Evolutionary conservation across 495 filamentous ascomycete genomes (phyloP).

Genomic region (Aspergillus olivimuriae): DNA sequence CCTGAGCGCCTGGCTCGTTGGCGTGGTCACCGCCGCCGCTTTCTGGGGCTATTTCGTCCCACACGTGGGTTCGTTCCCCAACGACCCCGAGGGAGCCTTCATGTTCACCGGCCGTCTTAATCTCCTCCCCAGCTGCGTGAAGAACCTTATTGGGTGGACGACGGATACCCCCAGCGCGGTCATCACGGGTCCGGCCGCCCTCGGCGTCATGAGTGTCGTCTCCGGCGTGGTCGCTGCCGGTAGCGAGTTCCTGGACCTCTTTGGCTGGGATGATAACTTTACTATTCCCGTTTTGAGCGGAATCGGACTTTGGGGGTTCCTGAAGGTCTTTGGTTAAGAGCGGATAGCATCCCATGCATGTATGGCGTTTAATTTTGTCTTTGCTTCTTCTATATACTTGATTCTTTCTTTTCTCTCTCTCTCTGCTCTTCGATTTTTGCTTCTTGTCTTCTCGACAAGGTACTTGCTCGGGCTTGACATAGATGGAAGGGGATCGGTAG

Average conservation of each 20-base stretch:
- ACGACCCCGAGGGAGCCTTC: constrained; percentile 61
- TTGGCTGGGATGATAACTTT: constrained; percentile 93
- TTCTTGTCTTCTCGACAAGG: too few relatives aligned
- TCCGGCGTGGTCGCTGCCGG: constrained; percentile 80
- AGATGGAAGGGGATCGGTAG: too few relatives aligned
- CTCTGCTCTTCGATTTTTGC: constrained; percentile 4
- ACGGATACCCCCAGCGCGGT: constrained; percentile 38
- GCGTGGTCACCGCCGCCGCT: constrained; percentile 68
- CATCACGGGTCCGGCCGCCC: constrained; percentile 59
- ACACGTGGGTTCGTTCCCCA: constrained; percentile 54
- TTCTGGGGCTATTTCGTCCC: constrained; percentile 89
- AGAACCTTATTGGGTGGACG: constrained; percentile 40
- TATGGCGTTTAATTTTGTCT: constrained; percentile 9
- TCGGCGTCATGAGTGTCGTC: constrained; percentile 80
- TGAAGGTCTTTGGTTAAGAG: constrained; percentile 73
- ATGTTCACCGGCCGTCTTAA: constrained; percentile 73
- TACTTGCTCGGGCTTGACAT: too few relatives aligned
- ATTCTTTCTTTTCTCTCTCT: constrained; percentile 8
- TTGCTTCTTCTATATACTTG: constrained; percentile 4
- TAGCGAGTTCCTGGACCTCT: constrained; percentile 87
- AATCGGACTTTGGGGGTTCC: constrained; percentile 84
- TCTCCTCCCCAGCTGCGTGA: constrained; percentile 50
- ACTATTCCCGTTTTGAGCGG: constrained; percentile 92
- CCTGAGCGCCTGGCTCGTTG: constrained; percentile 72
- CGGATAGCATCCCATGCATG: neutral